These are phyloP conservation scores for Proliferodiscus dingleyae DNA, from an alignment of 2,329 filamentous ascomycete species.

Conservation along the genomic window DNA sequence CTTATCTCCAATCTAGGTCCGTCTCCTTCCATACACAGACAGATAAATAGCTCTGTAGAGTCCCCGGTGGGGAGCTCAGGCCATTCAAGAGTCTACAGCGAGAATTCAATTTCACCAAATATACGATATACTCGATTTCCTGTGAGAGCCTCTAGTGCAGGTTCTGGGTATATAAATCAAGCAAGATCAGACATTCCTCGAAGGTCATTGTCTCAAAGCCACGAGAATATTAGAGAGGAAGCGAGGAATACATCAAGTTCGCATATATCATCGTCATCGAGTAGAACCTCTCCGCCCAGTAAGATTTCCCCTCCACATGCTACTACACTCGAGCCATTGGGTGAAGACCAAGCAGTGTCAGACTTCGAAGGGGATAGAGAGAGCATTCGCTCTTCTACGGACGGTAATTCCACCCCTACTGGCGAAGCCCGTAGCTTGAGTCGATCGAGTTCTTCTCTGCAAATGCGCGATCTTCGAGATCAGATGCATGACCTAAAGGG, in stretches of 20 bases:
- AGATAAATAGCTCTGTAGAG: constrained; percentile 18
- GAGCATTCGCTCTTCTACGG: constrained; percentile 21
- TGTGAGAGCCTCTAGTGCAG: constrained; percentile 60
- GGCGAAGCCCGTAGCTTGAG: constrained; percentile 22
- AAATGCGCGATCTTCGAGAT: constrained; percentile 55
- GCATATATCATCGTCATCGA: background rate
- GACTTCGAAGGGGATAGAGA: constrained; percentile 20
- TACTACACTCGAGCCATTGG: constrained; percentile 45
- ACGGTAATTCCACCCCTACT: constrained; percentile 18
- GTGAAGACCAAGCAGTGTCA: constrained; percentile 43
- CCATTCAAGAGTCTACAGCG: constrained; percentile 59
- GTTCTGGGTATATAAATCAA: constrained; percentile 42
- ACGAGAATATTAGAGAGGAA: background rate
- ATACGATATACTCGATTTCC: constrained; percentile 39
- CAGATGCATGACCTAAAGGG: constrained; percentile 66
- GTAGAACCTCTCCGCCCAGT: constrained; percentile 14
- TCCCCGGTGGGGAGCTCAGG: constrained; percentile 36
- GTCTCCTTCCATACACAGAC: constrained; percentile 23
- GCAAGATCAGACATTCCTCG: constrained; percentile 23
- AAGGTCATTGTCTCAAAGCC: constrained; percentile 2
- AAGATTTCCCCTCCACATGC: constrained; percentile 20
- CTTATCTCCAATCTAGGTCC: constrained; percentile 17
- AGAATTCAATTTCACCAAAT: constrained; percentile 48
- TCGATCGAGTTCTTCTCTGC: constrained; percentile 31
- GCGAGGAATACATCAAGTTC: background rate